Conservation (phyloP, 371 early-diverging fungal species). For the Synchytrium microbalum region DNA sequence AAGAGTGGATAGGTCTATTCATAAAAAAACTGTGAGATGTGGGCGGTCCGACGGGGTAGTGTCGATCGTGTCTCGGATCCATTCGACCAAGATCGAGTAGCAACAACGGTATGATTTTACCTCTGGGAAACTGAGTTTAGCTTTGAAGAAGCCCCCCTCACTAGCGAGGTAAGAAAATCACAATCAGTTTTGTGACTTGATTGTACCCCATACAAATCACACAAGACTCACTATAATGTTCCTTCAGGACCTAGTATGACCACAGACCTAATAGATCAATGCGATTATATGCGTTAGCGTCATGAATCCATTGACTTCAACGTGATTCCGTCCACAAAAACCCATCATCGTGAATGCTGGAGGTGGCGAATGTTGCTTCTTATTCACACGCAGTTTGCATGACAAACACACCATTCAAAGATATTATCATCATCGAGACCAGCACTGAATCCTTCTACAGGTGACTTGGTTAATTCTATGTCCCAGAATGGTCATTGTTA, state of each 20-base stretch:
- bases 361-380: background rate
- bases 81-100: background rate
- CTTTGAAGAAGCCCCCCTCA: conserved; percentile 90
- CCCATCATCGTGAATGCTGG: background rate
- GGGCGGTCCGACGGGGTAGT: background rate
- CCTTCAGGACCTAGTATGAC: conserved; percentile 83
- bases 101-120: conserved; percentile 13
- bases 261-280: conserved; percentile 55
- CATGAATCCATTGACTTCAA: too few relatives aligned
- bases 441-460: conserved; percentile 76
- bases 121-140: conserved; percentile 70
- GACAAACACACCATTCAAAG: conserved; percentile 29
- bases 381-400: background rate
- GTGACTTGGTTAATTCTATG: conserved; percentile 56
- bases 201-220: background rate
- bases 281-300: too few relatives aligned
- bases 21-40: conserved; percentile 4
- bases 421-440: conserved; percentile 45
- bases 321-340: too few relatives aligned
- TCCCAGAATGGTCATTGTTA: conserved; percentile 6
- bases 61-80: too few relatives aligned
- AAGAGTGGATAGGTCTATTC: conserved; percentile 58
- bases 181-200: background rate
- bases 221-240: conserved; percentile 56
- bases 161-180: conserved; percentile 17